Conservation (phyloP, 257 asterid species). For the Hygrophila difformis region DNA sequence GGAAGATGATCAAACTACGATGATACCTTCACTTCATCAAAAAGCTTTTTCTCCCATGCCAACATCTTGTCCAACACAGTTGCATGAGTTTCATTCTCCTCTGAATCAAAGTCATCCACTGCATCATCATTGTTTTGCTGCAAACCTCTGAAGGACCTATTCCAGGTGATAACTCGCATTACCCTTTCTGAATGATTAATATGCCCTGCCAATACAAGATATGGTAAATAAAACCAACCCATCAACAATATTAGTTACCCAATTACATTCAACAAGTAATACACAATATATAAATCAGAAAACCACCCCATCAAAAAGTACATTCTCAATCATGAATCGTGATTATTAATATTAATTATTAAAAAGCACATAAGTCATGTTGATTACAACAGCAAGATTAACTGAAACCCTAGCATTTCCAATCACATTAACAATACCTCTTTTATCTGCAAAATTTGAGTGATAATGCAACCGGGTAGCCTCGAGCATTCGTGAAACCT, state of each 20-base stretch:
- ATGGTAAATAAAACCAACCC: slow-evolving; percentile 8
- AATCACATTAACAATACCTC: slow-evolving; percentile 32
- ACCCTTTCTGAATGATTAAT: slow-evolving; percentile 91
- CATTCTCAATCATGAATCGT: slow-evolving; percentile 9
- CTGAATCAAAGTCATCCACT: slow-evolving; percentile 72
- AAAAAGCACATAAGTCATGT: too few species aligned
- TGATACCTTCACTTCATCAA: slow-evolving; percentile 93
- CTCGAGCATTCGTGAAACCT: slow-evolving; percentile 86
- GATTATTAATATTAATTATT: too few species aligned
- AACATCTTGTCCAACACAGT: slow-evolving; percentile 98
- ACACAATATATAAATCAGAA: slow-evolving; percentile 1
- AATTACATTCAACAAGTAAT: slow-evolving; percentile 8
- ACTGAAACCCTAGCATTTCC: not conserved
- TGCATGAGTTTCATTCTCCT: slow-evolving; percentile 95
- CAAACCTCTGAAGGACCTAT: slow-evolving; percentile 79
- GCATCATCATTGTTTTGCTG: slow-evolving; percentile 44
- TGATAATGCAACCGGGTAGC: slow-evolving; percentile 93
- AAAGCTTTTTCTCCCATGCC: slow-evolving; percentile 99
- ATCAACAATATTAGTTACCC: not conserved
- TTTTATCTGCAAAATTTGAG: slow-evolving; percentile 86
- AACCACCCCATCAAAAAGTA: not conserved
- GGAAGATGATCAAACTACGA: slow-evolving; percentile 9
- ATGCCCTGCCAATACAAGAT: slow-evolving; percentile 45
- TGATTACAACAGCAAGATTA: not conserved
- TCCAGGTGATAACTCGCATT: slow-evolving; percentile 98